Conservation (phyloP, 768 basidiomycete species). For the Gymnopilus junonius region DNA sequence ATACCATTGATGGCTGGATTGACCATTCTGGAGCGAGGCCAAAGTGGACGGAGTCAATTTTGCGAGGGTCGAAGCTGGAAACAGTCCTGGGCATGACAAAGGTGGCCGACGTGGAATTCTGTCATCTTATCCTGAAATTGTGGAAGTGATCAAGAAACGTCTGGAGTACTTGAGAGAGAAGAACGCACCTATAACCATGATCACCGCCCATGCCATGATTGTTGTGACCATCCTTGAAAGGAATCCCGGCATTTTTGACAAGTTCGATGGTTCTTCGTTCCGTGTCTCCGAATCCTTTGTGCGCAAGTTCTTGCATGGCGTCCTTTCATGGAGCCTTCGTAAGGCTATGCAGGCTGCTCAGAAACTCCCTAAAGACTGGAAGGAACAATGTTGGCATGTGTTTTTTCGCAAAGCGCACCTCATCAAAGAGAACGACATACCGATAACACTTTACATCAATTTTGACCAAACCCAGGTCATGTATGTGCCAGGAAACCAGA, state of each 20-base stretch:
- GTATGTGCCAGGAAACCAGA: too few species aligned
- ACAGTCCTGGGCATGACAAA: conserved; percentile 15
- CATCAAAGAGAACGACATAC: too few species aligned
- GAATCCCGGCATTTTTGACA: conserved; percentile 8
- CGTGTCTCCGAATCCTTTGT: conserved; percentile 5
- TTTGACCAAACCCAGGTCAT: too few species aligned
- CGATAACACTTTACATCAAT: too few species aligned
- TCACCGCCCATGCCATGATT: conserved; percentile 13
- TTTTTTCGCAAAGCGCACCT: too few species aligned
- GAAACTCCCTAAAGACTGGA: too few species aligned
- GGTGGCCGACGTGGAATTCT: conserved; percentile 16
- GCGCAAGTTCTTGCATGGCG: too few species aligned
- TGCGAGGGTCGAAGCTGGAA: not conserved
- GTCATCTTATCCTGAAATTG: conserved; percentile 12
- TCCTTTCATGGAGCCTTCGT: too few species aligned
- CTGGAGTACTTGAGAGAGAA: not conserved
- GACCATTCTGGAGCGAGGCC: conserved; percentile 2
- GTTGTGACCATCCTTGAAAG: conserved; percentile 10
- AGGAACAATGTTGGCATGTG: too few species aligned
- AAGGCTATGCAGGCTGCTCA: too few species aligned
- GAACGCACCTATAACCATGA: conserved; percentile 1
- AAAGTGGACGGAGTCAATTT: not conserved
- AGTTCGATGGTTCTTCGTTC: conserved; percentile 16
- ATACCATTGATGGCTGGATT: conserved; percentile 14
- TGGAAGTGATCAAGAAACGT: conserved; percentile 5